Conservation (phyloP, 2,329 filamentous ascomycete species). For the Sporothrix schenckii region DNA sequence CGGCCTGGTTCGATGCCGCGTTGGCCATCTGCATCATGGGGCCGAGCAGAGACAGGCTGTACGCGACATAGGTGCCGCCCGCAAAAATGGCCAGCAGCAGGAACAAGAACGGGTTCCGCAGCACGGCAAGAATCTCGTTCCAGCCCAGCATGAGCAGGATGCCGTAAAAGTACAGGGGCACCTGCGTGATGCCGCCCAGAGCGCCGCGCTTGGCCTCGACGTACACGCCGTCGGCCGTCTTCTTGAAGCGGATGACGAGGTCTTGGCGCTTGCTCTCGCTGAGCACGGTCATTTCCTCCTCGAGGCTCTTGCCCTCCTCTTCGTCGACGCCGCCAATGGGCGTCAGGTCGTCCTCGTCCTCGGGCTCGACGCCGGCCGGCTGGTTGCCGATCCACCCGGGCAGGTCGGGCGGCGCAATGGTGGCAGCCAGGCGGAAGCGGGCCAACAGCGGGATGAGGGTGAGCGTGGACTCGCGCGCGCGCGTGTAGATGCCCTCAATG, state of each 20-base stretch:
- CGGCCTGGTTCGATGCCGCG: conserved; percentile 80
- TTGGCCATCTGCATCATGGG: conserved; percentile 95
- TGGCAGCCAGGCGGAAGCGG: conserved; percentile 76
- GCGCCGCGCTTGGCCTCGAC: conserved; percentile 97
- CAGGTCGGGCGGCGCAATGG: conserved; percentile 77
- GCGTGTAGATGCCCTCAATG: conserved; percentile 93
- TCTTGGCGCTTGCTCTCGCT: conserved; percentile 89
- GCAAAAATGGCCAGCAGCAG: conserved; percentile 78
- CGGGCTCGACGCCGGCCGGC: conserved; percentile 71
- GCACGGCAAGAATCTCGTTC: conserved; percentile 88
- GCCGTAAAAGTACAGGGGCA: conserved; percentile 93
- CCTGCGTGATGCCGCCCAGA: conserved; percentile 90
- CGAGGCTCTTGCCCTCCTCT: conserved; percentile 88
- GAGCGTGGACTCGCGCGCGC: conserved; percentile 87
- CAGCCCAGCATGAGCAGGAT: conserved; percentile 89
- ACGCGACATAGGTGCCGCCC: conserved; percentile 83
- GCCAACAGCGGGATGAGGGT: conserved; percentile 87
- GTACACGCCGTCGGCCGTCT: conserved; percentile 95
- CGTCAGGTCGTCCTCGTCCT: conserved; percentile 85
- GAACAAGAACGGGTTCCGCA: conserved; percentile 37
- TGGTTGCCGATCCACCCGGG: conserved; percentile 79
- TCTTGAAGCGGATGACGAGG: conserved; percentile 93
- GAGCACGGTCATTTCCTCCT: conserved; percentile 96
- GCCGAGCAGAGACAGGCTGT: conserved; percentile 91
- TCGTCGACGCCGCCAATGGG: conserved; percentile 95